Base-by-base conservation (phyloP, 2,329 filamentous ascomycete genomes). In the Cercospora zeina region DNA sequence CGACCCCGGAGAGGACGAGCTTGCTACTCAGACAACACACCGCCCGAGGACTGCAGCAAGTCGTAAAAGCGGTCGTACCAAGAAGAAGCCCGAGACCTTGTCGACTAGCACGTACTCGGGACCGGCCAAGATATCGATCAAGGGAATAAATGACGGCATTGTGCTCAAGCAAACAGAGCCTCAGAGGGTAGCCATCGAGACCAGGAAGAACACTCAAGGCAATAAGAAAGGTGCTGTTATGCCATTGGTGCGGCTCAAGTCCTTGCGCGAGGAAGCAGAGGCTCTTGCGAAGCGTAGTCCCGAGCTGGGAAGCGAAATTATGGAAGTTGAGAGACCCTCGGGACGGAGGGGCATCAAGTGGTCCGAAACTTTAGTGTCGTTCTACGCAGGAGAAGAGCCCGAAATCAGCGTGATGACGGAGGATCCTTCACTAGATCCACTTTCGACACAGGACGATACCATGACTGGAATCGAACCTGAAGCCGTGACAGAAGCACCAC, bases 101-200 rank as follows among this genome's bases (percentile, higher is more conserved):
- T 56, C 64, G 13, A 36, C 62, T 19, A 74, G 75, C n/a, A 72
- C 66, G 65, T 21, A 73, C 67, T 62, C 55, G 34, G 63, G 69
- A 4, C 77, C 78, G 4, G 78, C 77, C 54, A 76, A 68, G 65
- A 81, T 82, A 27, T 73, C 77, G 0, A 76, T 81, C 24, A 77
- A 80, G 21, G 76, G 79, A 10, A 72, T 74, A 13, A 72, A 72
- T 9, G 76, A 76, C 4, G 66, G 66, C 8, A 75, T 82, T 7
- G 75, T 82, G 16, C 72, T 82, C 33, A 81, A 80, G 70, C 78
- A 77, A 65, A 77, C 77, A 5, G 80, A 82, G 61, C 79, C 80
- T 14, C 80, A 82, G 62, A 77, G 80, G 60, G 69, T 82, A 8
- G 75, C 79, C 10, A 69, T 76, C 10, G 58, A 77, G 14, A 83